phyloP scores from a whole-genome alignment of 805 yeast genomes.

The Zygosaccharomyces siamensis region DNA sequence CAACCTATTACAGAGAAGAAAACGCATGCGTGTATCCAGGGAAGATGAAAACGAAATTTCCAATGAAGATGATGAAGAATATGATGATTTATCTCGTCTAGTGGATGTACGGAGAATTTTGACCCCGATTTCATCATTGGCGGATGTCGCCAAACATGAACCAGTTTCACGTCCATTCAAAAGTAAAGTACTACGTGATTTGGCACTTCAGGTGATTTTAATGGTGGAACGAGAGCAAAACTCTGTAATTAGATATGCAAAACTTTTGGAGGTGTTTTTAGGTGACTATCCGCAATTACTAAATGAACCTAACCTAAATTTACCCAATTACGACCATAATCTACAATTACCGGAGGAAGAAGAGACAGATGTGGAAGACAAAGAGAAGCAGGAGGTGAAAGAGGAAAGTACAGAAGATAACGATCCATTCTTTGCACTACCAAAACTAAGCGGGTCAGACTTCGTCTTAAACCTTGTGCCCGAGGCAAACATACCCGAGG shows the following conservation, averaged over 20 bases:
- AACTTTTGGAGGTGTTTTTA: slow-evolving; percentile 68
- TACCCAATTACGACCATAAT: slow-evolving; percentile 68
- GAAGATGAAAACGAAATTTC: slow-evolving; percentile 13
- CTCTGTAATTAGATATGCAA: slow-evolving; percentile 64
- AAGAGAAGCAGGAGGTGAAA: slow-evolving; percentile 14
- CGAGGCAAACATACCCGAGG: slow-evolving; percentile 47
- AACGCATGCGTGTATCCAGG: slow-evolving; percentile 27
- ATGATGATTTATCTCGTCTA: slow-evolving; percentile 42
- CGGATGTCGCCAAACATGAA: slow-evolving; percentile 69
- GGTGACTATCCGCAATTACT: slow-evolving; percentile 80
- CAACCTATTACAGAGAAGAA: slow-evolving; percentile 29
- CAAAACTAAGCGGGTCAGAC: slow-evolving; percentile 37
- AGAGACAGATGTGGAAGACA: slow-evolving; percentile 19
- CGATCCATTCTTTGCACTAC: slow-evolving; percentile 67
- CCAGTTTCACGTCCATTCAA: slow-evolving; percentile 64
- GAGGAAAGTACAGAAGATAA: slow-evolving; percentile 25
- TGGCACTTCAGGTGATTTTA: slow-evolving; percentile 71
- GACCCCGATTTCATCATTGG: slow-evolving; percentile 74
- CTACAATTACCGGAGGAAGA: slow-evolving; percentile 34
- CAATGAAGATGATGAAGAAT: slow-evolving; percentile 29
- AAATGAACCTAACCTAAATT: slow-evolving; percentile 56
- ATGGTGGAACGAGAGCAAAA: slow-evolving; percentile 77
- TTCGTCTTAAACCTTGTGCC: slow-evolving; percentile 15
- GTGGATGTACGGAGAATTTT: slow-evolving; percentile 56
- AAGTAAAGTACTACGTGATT: slow-evolving; percentile 46